Conservation (phyloP, 2,329 filamentous ascomycete genomes). For the Cladosporium sp. region DNA sequence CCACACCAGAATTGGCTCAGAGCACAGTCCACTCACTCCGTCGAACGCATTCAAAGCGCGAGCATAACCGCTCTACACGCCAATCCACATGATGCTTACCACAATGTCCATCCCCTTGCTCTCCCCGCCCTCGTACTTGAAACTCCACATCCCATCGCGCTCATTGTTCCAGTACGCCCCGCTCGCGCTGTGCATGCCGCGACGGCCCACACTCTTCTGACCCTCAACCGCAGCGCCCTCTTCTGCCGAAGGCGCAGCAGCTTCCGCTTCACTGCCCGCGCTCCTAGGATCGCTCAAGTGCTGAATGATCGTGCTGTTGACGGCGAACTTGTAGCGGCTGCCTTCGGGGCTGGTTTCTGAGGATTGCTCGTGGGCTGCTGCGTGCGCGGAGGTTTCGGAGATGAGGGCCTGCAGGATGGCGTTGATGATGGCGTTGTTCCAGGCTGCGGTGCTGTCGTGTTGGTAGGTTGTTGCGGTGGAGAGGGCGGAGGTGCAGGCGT, state of each 20-base stretch:
- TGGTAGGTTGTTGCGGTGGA: slow-evolving; percentile 77
- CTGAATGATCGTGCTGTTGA: slow-evolving; percentile 98
- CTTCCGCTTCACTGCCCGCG: slow-evolving; percentile 52
- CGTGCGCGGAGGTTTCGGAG: slow-evolving; percentile 58
- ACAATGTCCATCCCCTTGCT: slow-evolving; percentile 55
- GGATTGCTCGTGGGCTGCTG: background rate
- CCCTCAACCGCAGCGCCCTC: slow-evolving; percentile 20
- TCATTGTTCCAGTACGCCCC: slow-evolving; percentile 90
- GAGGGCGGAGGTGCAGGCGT: slow-evolving; percentile 81
- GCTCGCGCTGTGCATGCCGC: slow-evolving; percentile 86
- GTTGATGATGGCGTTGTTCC: slow-evolving; percentile 92
- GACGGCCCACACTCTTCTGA: slow-evolving; percentile 70
- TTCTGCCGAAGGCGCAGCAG: background rate
- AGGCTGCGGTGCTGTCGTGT: slow-evolving; percentile 77
- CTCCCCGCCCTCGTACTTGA: slow-evolving; percentile 70
- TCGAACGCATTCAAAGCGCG: too few species aligned
- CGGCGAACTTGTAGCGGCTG: slow-evolving; percentile 85
- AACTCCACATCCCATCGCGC: slow-evolving; percentile 86
- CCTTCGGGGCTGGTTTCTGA: slow-evolving; percentile 50
- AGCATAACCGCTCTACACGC: slow-evolving; percentile 53
- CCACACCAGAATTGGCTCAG: slow-evolving; percentile 59
- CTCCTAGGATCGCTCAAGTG: slow-evolving; percentile 72
- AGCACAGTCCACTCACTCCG: slow-evolving; percentile 73
- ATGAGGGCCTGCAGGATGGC: slow-evolving; percentile 75
- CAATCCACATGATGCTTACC: slow-evolving; percentile 69